A percentile compares a stretch with the other conserved stretches of the same genome.
phyloP scores from a whole-genome alignment of 2,329 filamentous ascomycete genomes.

The Amesomyces nigricolor region DNA sequence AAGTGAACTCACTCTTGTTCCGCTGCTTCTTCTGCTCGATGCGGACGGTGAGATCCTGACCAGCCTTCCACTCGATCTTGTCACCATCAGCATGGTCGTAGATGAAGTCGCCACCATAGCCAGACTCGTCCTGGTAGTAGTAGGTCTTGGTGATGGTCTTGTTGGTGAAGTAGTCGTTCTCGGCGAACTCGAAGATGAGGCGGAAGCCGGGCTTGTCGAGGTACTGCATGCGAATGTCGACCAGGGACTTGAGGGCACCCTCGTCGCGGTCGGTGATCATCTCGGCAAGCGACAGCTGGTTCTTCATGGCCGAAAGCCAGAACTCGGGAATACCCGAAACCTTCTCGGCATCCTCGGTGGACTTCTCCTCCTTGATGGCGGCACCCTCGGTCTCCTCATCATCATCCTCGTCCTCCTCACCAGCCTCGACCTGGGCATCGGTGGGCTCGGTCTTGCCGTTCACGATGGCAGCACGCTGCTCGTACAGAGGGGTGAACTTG shows the following conservation, averaged over 20 bases:
- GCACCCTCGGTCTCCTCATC: conserved; percentile 47
- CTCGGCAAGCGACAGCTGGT: conserved; percentile 92
- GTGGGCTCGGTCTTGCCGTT: conserved; percentile 83
- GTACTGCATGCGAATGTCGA: conserved; percentile 98
- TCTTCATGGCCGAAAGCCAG: conserved; percentile 99
- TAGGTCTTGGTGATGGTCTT: conserved; percentile 97
- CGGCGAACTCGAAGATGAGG: conserved; percentile 91
- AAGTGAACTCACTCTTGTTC: conserved; percentile 77
- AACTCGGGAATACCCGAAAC: conserved; percentile 88
- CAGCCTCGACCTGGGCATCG: conserved; percentile 78
- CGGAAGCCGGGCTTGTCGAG: conserved; percentile 97
- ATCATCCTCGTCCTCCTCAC: conserved; percentile 73
- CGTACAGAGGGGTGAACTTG: conserved; percentile 95
- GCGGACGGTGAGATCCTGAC: conserved; percentile 88
- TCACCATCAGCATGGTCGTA: conserved; percentile 98
- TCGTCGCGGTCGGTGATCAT: conserved; percentile 99
- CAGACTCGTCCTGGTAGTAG: conserved; percentile 97
- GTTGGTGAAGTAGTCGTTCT: conserved; percentile 97
- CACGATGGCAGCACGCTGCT: conserved; percentile 89
- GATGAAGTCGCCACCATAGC: conserved; percentile 98
- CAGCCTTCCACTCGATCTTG: conserved; percentile 93
- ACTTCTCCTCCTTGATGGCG: conserved; percentile 52
- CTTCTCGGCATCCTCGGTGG: conserved; percentile 48
- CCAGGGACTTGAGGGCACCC: conserved; percentile 80
- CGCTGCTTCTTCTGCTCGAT: conserved; percentile 99